phyloP scores from a whole-genome alignment of 2,329 filamentous ascomycete species.

The Colletotrichum spaethianum region DNA sequence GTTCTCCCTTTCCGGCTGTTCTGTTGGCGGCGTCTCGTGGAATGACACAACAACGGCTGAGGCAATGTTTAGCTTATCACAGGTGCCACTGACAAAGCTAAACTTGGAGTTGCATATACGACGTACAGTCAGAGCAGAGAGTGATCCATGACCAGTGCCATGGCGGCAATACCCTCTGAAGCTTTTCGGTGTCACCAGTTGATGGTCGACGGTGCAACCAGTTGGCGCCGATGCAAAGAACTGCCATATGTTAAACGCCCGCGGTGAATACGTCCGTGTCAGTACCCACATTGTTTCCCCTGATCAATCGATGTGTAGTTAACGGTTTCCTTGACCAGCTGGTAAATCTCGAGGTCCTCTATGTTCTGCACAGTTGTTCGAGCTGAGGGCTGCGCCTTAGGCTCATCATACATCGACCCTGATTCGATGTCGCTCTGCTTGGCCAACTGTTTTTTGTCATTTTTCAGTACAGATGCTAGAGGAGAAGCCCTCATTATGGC shows the following conservation, averaged over 20 bases:
- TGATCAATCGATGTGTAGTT: slow-evolving; percentile 83
- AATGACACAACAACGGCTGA: slow-evolving; percentile 78
- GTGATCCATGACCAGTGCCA: slow-evolving; percentile 80
- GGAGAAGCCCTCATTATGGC: slow-evolving; percentile 71
- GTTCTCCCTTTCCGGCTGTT: slow-evolving; percentile 43
- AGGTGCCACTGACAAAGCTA: slow-evolving; percentile 4
- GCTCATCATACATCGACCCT: slow-evolving; percentile 17
- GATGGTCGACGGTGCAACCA: slow-evolving; percentile 64
- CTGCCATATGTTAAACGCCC: slow-evolving; percentile 54
- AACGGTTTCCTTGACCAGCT: slow-evolving; percentile 79
- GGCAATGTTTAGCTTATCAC: slow-evolving; percentile 38
- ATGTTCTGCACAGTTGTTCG: slow-evolving; percentile 30
- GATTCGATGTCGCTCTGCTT: slow-evolving; percentile 17
- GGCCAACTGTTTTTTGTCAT: background rate
- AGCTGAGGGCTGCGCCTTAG: slow-evolving; percentile 26
- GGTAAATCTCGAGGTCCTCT: slow-evolving; percentile 53
- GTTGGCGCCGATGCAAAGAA: slow-evolving; percentile 81
- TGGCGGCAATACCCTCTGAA: slow-evolving; percentile 51
- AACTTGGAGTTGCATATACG: background rate
- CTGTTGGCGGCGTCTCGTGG: slow-evolving; percentile 68
- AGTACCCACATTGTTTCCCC: slow-evolving; percentile 70
- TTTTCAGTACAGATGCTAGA: background rate
- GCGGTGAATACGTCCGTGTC: background rate
- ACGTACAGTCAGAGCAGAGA: slow-evolving; percentile 74
- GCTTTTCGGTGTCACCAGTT: slow-evolving; percentile 46